A percentile compares a stretch with the other conserved stretches of the same genome.
Evolutionary conservation across 305 asterid species (phyloP).

Genomic region (Solanum hybrid): DNA sequence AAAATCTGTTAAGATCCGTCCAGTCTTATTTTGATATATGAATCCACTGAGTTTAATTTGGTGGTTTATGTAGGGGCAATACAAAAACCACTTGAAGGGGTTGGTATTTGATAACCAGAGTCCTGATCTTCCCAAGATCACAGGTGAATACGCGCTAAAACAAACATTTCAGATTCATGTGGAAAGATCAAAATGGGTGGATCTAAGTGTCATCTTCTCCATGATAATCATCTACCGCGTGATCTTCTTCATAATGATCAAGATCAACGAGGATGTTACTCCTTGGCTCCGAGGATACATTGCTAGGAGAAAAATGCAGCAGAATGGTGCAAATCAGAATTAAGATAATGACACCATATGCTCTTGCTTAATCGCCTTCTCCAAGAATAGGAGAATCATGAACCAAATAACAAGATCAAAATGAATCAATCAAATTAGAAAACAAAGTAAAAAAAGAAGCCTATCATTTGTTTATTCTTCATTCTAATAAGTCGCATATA

Average conservation of each 20-base stretch:
- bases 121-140: conserved; percentile 64
- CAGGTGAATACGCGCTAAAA: conserved; percentile 78
- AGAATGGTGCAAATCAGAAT: conserved; percentile 44
- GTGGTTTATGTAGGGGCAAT: conserved; percentile 53
- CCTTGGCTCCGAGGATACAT: conserved; percentile 82
- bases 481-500: neutral
- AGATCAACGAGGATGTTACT: conserved; percentile 79
- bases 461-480: neutral
- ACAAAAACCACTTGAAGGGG: conserved; percentile 80
- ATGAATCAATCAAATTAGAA: neutral
- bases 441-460: neutral
- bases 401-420: neutral
- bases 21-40: neutral
- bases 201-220: conserved; percentile 65
- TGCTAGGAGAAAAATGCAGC: conserved; percentile 71
- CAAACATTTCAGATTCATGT: conserved; percentile 71
- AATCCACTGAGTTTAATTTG: neutral
- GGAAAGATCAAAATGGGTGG: conserved; percentile 63
- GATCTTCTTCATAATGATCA: conserved; percentile 82
- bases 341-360: neutral
- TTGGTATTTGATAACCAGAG: conserved; percentile 67
- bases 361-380: neutral
- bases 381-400: neutral
- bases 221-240: conserved; percentile 78
- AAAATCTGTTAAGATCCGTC: neutral